Evolutionary conservation across 768 basidiomycete species (phyloP).

Genomic region (Mrakia gelida): DNA sequence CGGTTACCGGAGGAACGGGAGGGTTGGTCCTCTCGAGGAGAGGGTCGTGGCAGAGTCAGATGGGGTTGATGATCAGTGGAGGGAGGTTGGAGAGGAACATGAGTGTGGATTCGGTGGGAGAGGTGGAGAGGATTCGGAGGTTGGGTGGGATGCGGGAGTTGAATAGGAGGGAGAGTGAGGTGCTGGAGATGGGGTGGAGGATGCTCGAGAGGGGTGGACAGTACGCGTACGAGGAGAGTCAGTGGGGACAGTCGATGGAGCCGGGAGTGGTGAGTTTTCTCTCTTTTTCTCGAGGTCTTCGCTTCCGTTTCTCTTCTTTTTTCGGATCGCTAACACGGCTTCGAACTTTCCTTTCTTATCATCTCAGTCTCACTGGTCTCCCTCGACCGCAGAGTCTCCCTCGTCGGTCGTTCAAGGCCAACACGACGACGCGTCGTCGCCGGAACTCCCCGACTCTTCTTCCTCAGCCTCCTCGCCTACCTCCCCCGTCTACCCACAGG

Average conservation of each 20-base stretch:
- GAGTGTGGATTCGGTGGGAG: not conserved
- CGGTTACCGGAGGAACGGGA: not conserved
- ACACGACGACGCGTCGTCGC: not conserved
- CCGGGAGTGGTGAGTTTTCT: not conserved
- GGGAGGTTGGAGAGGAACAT: not conserved
- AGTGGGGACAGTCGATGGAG: not conserved
- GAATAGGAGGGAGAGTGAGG: conserved; percentile 14
- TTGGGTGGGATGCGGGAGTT: conserved; percentile 3
- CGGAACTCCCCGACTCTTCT: not conserved
- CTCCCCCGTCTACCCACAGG: not conserved
- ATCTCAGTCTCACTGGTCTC: conserved; percentile 12
- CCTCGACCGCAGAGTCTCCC: not conserved
- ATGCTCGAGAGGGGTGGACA: not conserved
- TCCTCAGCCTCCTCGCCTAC: not conserved
- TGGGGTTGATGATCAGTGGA: conserved; percentile 14
- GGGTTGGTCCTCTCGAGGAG: not conserved
- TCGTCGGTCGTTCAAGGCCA: not conserved
- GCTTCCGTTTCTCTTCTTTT: not conserved
- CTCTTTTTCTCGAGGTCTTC: not conserved
- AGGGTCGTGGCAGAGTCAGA: not conserved
- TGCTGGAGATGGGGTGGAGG: conserved; percentile 1
- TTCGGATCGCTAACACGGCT: not conserved
- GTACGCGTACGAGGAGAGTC: not conserved
- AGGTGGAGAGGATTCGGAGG: conserved; percentile 2
- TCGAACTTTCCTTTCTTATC: not conserved